A percentile compares a stretch with the other conserved stretches of the same genome.
Evolutionary conservation across 805 yeast genomes (phyloP).

Genomic region (Teunomyces gatunensis): DNA sequence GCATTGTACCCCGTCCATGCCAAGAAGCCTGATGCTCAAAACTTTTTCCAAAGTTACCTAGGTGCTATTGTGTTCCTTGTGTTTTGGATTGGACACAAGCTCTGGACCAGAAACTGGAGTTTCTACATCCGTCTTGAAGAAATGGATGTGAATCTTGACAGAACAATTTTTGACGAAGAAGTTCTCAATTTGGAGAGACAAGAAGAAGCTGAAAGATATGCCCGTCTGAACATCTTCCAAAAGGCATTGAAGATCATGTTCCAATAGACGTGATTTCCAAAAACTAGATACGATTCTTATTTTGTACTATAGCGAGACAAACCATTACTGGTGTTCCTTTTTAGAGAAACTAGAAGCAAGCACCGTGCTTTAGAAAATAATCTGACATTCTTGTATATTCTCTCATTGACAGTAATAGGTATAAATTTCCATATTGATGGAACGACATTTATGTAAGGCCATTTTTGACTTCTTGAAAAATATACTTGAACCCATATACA

Average conservation of each 20-base stretch:
- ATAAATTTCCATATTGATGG: too few species aligned
- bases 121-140: conserved; percentile 24
- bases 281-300: neutral
- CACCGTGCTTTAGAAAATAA: too few species aligned
- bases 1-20: conserved; percentile 38
- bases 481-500: neutral
- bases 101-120: conserved; percentile 30
- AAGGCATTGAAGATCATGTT: conserved; percentile 10
- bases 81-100: conserved; percentile 33
- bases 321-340: neutral
- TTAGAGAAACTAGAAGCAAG: neutral
- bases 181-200: conserved; percentile 28
- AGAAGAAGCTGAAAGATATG: conserved; percentile 13
- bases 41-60: conserved; percentile 33
- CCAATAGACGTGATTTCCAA: neutral
- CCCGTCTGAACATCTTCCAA: conserved; percentile 5
- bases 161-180: conserved; percentile 35
- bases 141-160: conserved; percentile 28
- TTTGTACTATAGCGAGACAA: neutral
- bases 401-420: too few species aligned
- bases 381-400: too few species aligned
- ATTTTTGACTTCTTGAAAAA: neutral
- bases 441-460: neutral
- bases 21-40: conserved; percentile 22
- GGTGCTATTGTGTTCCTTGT: conserved; percentile 32